phyloP scores from a whole-genome alignment of 176 grass and related monocot species.

The Zoysia japonica region DNA sequence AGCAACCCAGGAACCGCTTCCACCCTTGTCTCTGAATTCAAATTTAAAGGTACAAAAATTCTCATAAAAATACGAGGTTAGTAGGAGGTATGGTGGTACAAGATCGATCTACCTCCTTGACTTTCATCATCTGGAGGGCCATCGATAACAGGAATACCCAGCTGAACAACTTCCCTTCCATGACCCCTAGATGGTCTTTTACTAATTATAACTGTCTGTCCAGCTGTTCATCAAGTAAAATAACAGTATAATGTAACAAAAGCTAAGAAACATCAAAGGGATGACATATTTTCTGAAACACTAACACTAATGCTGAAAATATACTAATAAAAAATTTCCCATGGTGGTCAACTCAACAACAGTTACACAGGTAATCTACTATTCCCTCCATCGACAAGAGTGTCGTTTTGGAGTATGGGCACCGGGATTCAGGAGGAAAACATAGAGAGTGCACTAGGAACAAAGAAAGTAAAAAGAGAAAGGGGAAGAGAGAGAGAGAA shows the following conservation, averaged over 20 bases:
- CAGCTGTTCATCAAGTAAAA: slow-evolving; percentile 52
- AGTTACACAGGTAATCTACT: background rate
- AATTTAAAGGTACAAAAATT: slow-evolving; percentile 12
- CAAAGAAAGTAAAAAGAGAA: no score
- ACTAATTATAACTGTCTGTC: slow-evolving; percentile 71
- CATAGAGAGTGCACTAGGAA: no score
- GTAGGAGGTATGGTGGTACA: background rate
- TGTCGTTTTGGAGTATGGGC: no score
- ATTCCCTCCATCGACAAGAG: no score
- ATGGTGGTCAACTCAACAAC: background rate
- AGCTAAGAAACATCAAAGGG: background rate
- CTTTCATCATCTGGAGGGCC: slow-evolving; percentile 70
- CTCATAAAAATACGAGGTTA: slow-evolving; percentile 10
- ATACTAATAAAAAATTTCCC: slow-evolving; percentile 8
- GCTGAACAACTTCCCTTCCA: slow-evolving; percentile 92
- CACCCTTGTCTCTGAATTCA: slow-evolving; percentile 66
- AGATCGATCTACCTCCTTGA: slow-evolving; percentile 47
- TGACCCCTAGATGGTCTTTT: slow-evolving; percentile 88
- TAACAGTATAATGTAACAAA: background rate
- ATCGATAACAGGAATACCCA: slow-evolving; percentile 69
- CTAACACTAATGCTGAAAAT: slow-evolving; percentile 12
- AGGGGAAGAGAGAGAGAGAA: no score
- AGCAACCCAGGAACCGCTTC: slow-evolving; percentile 70
- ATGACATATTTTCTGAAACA: background rate
- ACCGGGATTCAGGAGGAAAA: no score